phyloP scores from a whole-genome alignment of 805 yeast genomes.

The Candida anglica region DNA sequence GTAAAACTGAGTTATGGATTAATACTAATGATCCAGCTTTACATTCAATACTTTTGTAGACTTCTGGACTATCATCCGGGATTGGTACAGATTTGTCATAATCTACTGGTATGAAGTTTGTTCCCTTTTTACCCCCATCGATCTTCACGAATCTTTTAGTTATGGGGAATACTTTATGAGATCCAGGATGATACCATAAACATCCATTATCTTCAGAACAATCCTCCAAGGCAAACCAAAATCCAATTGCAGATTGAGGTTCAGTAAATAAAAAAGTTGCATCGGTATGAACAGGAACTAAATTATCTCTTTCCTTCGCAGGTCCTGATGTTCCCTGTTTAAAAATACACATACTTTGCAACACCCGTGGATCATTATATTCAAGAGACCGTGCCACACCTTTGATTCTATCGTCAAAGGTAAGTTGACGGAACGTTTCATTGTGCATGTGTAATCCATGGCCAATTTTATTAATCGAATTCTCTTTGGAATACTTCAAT shows the following conservation, averaged over 20 bases:
- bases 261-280: constrained; percentile 68
- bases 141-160: constrained; percentile 61
- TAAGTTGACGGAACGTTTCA: constrained; percentile 43
- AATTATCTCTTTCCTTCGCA: constrained; percentile 34
- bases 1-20: constrained; percentile 69
- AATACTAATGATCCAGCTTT: constrained; percentile 69
- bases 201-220: constrained; percentile 69
- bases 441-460: constrained; percentile 68
- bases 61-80: constrained; percentile 27
- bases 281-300: constrained; percentile 77
- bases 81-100: constrained; percentile 9
- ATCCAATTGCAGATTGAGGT: constrained; percentile 71
- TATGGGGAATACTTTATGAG: constrained; percentile 57
- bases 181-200: constrained; percentile 63
- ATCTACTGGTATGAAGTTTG: constrained; percentile 48
- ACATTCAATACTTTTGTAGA: constrained; percentile 53
- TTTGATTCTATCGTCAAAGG: constrained; percentile 48
- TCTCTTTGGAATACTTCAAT: constrained; percentile 47
- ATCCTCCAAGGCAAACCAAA: constrained; percentile 79
- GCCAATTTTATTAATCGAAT: constrained; percentile 72
- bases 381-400: constrained; percentile 50
- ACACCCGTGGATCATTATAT: constrained; percentile 61
- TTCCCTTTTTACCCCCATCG: constrained; percentile 46
- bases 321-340: constrained; percentile 51
- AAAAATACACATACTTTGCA: constrained; percentile 76